Conservation (phyloP, 805 yeast genomes). For the Saccharomycopsis fodiens region DNA sequence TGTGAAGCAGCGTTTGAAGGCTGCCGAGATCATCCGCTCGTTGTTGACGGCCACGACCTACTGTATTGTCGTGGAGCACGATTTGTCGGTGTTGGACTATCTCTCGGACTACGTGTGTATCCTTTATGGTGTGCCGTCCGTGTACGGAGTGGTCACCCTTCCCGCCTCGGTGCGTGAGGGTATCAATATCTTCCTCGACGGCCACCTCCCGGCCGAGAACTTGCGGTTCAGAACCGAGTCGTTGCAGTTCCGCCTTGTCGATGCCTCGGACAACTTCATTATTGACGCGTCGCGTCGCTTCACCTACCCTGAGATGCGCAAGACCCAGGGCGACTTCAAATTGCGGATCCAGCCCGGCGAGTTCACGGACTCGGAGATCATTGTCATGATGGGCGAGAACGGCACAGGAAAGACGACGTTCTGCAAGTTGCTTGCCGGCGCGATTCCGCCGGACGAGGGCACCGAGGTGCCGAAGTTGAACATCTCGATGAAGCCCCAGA, state of each 20-base stretch:
- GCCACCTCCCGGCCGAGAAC: slow-evolving; percentile 95
- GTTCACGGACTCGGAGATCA: slow-evolving; percentile 91
- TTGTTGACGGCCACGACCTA: slow-evolving; percentile 68
- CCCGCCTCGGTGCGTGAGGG: slow-evolving; percentile 99
- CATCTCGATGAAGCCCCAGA: slow-evolving; percentile 98
- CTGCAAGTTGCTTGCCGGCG: slow-evolving; percentile 93
- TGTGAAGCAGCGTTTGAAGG: slow-evolving; percentile 97
- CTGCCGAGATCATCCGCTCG: slow-evolving; percentile 90
- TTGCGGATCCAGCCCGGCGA: slow-evolving; percentile 78
- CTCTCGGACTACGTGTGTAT: slow-evolving; percentile 96
- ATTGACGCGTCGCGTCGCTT: slow-evolving; percentile 74
- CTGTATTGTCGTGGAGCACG: slow-evolving; percentile 97
- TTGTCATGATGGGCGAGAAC: slow-evolving; percentile 99
- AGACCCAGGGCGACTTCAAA: slow-evolving; percentile 95
- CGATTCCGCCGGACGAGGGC: slow-evolving; percentile 76
- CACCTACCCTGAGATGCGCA: slow-evolving; percentile 72
- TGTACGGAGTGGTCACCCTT: slow-evolving; percentile 95
- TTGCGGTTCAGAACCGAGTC: slow-evolving; percentile 95
- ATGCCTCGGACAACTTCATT: slow-evolving; percentile 71
- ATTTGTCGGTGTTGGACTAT: slow-evolving; percentile 94
- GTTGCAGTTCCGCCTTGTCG: slow-evolving; percentile 85
- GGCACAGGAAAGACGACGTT: slow-evolving; percentile 99
- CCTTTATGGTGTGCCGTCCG: slow-evolving; percentile 95
- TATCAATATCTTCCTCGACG: slow-evolving; percentile 95
- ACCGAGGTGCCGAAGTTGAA: slow-evolving; percentile 76